Evolutionary conservation across 805 yeast species (phyloP), one percentile per base, ranked within the genome.

Genomic region (Nakazawaea wickerhamii): DNA sequence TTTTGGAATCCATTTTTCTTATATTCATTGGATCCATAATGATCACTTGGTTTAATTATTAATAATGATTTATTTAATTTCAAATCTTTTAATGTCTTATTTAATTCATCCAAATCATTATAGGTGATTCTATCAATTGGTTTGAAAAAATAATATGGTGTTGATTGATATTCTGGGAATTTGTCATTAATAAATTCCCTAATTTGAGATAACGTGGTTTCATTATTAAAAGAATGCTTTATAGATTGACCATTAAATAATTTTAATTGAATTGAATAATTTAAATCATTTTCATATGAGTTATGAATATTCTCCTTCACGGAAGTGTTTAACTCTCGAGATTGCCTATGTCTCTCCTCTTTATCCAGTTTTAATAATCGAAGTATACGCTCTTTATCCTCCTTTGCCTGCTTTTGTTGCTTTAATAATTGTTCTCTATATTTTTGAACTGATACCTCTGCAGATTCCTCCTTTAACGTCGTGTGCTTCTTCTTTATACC

Each of bases 51-150:
- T 54, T 84, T 84, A 49, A 89, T 64, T 19, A 86, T 79, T 37
- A 89, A 59, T 0, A 84, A 86, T 9, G 95, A 81, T 44, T 95
- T 68, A 13, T 75, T 70, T 40, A 89, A 63, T 18, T 77, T 79
- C 42, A 89, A 64, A 3, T 67, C 71, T 20, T 56, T 57, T 30
- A 89, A 63, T 3, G 78, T 61, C 45, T 62, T 51, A 34, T 52
- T 61, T 43, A 70, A 68, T 51, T 88, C 91, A 38, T 82, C 84
- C 0, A 77, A 73, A 4, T 70, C 73, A 2, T 79, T 63, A 47
- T 82, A 88, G 0, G 82, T 74, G 4, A 76, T 69, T 44, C 84
- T 72, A 17, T 87, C 90, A 36, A 77, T 66, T 4, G 70, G 68
- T 40, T 72, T 71, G 43, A 61, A 68, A 42, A 80, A 78, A 44